Conservation (phyloP, 1,139 yeast genomes). For the Lodderomyces metapsilosis region DNA sequence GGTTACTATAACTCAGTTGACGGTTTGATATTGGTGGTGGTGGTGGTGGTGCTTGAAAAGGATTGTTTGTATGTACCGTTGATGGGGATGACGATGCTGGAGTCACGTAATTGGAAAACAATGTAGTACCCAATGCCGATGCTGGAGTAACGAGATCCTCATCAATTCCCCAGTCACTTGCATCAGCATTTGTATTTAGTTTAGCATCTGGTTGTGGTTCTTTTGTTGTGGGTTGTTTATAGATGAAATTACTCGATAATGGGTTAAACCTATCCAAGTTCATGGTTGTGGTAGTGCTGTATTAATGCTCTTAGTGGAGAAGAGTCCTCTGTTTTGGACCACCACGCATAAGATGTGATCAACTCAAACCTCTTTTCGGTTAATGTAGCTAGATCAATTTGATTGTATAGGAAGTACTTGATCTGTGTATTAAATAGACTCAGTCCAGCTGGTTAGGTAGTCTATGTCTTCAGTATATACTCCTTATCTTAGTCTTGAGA, state of each 20-base stretch:
- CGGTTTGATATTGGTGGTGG: conserved; percentile 8
- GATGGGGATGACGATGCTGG: conserved; percentile 14
- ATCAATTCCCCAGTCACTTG: conserved; percentile 47
- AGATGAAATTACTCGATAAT: conserved; percentile 16
- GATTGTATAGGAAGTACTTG: no score
- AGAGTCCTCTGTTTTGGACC: background rate
- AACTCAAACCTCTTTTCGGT: no score
- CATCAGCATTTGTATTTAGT: conserved; percentile 14
- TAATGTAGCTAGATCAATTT: no score
- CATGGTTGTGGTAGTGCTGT: conserved; percentile 19
- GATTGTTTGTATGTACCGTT: conserved; percentile 1
- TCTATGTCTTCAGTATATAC: no score
- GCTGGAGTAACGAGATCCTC: conserved; percentile 18
- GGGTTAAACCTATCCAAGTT: conserved; percentile 35
- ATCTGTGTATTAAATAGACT: background rate
- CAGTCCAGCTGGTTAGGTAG: conserved; percentile 5
- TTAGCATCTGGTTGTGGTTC: conserved; percentile 1
- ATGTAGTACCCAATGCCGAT: conserved; percentile 6
- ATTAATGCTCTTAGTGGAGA: background rate
- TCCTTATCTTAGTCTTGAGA: no score
- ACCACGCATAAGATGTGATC: background rate
- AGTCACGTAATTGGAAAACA: conserved; percentile 18
- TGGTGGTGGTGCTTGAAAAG: conserved; percentile 7
- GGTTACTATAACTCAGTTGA: conserved; percentile 2
- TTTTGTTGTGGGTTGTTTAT: conserved; percentile 3